Conservation (phyloP, 2,329 filamentous ascomycete genomes). For the Aspergillus udagawae region DNA sequence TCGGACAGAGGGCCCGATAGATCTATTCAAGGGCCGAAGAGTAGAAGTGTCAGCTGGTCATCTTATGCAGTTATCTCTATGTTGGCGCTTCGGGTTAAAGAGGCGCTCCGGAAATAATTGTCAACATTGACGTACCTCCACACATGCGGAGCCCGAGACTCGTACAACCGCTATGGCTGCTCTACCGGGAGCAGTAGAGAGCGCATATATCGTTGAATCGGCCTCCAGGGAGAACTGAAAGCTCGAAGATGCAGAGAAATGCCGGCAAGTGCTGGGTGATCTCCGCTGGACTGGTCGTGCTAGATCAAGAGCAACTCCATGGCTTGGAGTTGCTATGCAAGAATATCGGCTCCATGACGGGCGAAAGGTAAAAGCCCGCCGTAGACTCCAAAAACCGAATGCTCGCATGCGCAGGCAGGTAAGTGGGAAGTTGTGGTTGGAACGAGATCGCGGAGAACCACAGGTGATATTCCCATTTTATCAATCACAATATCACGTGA, state of each 20-base stretch:
- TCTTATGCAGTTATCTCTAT: no score
- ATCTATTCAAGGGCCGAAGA: conserved; percentile 47
- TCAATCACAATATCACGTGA: conserved; percentile 4
- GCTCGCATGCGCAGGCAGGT: conserved; percentile 29
- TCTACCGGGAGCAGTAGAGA: conserved; percentile 80
- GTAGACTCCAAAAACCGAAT: conserved; percentile 15
- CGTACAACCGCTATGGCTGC: conserved; percentile 89
- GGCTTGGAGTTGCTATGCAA: conserved; percentile 1
- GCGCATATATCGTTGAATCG: conserved; percentile 74
- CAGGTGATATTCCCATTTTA: background rate
- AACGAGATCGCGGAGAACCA: background rate
- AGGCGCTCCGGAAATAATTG: background rate
- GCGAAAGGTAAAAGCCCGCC: conserved; percentile 23
- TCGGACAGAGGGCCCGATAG: conserved; percentile 60
- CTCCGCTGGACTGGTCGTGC: conserved; percentile 3
- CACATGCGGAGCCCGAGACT: conserved; percentile 74
- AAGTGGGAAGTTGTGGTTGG: background rate
- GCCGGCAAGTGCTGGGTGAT: conserved; percentile 7
- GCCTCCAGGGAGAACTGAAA: conserved; percentile 20
- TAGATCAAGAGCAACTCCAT: conserved; percentile 8
- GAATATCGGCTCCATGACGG: conserved; percentile 18
- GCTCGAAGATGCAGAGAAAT: conserved; percentile 19
- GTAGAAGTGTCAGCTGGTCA: background rate
- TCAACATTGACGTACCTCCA: conserved; percentile 50
- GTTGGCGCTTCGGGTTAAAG: no score